Base-by-base conservation (phyloP, 176 grass and related monocot genomes). In the Juncus inflexus region DNA sequence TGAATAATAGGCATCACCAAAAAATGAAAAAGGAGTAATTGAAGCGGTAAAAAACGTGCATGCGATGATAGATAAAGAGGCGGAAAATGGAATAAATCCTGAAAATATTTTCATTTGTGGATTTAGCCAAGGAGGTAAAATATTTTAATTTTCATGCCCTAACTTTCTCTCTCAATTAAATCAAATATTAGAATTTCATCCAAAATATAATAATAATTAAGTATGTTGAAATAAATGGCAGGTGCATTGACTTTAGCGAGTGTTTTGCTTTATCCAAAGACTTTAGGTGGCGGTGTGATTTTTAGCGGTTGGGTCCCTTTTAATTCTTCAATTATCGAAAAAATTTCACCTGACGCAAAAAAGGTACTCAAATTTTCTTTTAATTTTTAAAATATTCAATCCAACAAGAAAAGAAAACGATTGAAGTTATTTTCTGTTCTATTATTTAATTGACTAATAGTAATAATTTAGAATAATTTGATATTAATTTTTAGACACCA, bases 231-330 rank as follows among this genome's bases (percentile, higher is more conserved):
- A 42, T 65, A 1, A 0, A 55, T 50, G 16, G 35, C 51, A 91
- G 87, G 87, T 82, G 87, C 87, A 72, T 35, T 91, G 10, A 97
- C 88, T 61, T 80, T 91, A 60, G 94, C 94, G 53, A 91, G 85
- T 69, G 85, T 97, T 11, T 74, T 91, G 75, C 83, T 91, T 15
- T 91, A 97, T 60, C 94, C 87, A 0, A 91, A 86, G 80, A 91
- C 47, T 55, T 74, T 97, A 74, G 94, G 87, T 42, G 94, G 87
- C 4, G 92, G 80, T 3, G 82, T 84, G 6, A 67, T 97, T 13
- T 91, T 91, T 67, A 97, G 94, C 41, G 88, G 94, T 10, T 97
- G 94, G 94, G 83, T 97, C 3, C 80, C 94, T 67, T 96, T 88
- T 1, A 65, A 86, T 84, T 89, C 82, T 3, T 86, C 88, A 14